Base-by-base conservation (phyloP, 495 filamentous ascomycete species). In the Acidiella bohemica region DNA sequence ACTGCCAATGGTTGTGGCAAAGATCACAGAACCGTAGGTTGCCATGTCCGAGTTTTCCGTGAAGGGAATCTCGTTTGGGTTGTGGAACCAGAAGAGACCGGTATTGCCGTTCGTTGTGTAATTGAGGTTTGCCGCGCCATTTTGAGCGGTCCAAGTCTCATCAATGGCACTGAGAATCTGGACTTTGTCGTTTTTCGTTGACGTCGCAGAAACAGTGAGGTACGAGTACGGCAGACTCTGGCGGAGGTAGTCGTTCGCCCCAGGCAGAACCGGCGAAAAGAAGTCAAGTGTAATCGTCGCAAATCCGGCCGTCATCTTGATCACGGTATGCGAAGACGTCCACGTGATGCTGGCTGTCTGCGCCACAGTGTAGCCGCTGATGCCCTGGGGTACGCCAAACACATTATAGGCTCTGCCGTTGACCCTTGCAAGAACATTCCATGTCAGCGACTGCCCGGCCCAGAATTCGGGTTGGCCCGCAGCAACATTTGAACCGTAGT, bases 141-240 rank as follows among this genome's bases (percentile, higher is more conserved):
- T 31, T 26, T 44, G 41, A 9, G 41, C 32, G 6, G 41, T 44
- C 41, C 41, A 44, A 10, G 32, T 44, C 18, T 44, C 21, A 22
- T 44, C 41, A 13, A 44, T 37, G 10, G 21, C 41, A 27, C 33
- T 44, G 13, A 44, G 37, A 3, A 44, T 22, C 32, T 44, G 41
- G 5, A 44, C 33, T 27, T 7, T n/a, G 7, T 27, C 25, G n/a
- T 27, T 27, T 11, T 16, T 42, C 25, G 25, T 20, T 9, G 9
- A 6, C 8, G 11, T 39, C 2, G 35, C 35, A 13, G 42, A 30
- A 14, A 47, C 39, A 6, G 39, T 47, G 2, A 47, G 31, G 28
- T 41, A 47, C 7, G 29, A 34, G 28, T 41, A 47, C 10, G 44
- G 44, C 28, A 47, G 25, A 27, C 38, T 42, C 23, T 47, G 44